Evolutionary conservation across 2,329 filamentous ascomycete species (phyloP), one percentile per base, ranked within the genome.

Genomic region (Monosporascus cannonballus): DNA sequence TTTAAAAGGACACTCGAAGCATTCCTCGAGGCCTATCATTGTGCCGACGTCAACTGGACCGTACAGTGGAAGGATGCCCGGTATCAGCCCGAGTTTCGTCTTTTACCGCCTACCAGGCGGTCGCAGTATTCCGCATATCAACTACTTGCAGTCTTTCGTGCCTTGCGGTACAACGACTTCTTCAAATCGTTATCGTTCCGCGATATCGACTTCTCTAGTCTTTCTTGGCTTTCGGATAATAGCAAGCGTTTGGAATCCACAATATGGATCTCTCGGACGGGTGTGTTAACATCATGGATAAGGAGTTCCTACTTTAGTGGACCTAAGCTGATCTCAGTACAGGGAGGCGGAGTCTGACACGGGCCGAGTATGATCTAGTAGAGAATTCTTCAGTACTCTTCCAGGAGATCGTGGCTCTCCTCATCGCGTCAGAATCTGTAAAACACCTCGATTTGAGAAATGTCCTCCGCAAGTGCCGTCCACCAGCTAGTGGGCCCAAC

Each of bases 111-210:
- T 3, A 67, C 65, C 51, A 65, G 67, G 2, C 67, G 68, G 3
- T 57, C 62, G 2, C 61, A 60, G 5, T 83, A 83, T 60, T 73
- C 73, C 4, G 66, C 74, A 4, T 63, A 78, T 38, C 80, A 83
- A 61, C 68, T 83, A 3, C 65, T 83, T n/a, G 80, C 80, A 9
- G 74, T 82, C 1, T 74, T 83, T 58, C 74, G 79, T 4, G 78
- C 80, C 2, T 65, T 83, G 54, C 73, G 80, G 9, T 83, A 80
- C 61, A 83, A 83, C 51, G 80, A 79, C 56, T 83, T 78, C 59
- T 83, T 83, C 66, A 79, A 77, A 53, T 77, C 78, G 1, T 64
- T 83, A n/a, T 82, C 78, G 2, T 80, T 83, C 56, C 65, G 70
- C 9, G 73, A 77, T 50, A 71, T 83, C 15, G 76, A 81, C 56